Evolutionary conservation across 257 asterid species (phyloP), one percentile per base, ranked within the genome.

Genomic region (Fraxinus excelsior): DNA sequence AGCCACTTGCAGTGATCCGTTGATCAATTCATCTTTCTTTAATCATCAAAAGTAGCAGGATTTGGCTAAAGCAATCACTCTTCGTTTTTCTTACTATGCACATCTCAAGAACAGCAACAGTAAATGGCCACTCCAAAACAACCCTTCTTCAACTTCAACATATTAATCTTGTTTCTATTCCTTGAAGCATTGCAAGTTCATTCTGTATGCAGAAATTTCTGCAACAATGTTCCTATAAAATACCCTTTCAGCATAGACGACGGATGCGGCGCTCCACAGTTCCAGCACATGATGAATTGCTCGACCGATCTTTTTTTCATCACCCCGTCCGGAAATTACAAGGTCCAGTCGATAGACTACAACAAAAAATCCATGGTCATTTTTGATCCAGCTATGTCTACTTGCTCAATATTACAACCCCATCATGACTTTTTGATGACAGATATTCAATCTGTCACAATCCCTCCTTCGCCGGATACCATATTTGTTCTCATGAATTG

Each of bases 321-420:
- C 70, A 92, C 98, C 64, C 97, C 97, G n/a, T 92, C 97, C 19
- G 97, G 98, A 4, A 75, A 62, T 85, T 94, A 94, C 93, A 94
- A 90, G 40, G 87, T 94, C 72, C 92, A 92, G 46, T 82, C 87
- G 71, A 88, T 92, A 31, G 97, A 94, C 44, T 94, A 94, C 85
- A 53, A 67, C 37, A 83, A 83, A 72, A 79, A 85, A 34, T 82
- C 72, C 40, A 14, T 92, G 4, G 74, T 80, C 18, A 51, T 94
- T 8, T 92, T 77, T 84, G 98, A 94, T 71, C 97, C 98, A 0
- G 77, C 97, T 74, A 94, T 94, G 97, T 91, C 98, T 60, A 94
- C 97, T 19, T 94, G 98, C 86, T 90, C 98, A 75, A 90, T 92
- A 49, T 91, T 92, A 56, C 98, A 92, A 81, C 97, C 98, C 7